Evolutionary conservation across 805 yeast genomes (phyloP).

Genomic region (Myxozyma kluyveri): DNA sequence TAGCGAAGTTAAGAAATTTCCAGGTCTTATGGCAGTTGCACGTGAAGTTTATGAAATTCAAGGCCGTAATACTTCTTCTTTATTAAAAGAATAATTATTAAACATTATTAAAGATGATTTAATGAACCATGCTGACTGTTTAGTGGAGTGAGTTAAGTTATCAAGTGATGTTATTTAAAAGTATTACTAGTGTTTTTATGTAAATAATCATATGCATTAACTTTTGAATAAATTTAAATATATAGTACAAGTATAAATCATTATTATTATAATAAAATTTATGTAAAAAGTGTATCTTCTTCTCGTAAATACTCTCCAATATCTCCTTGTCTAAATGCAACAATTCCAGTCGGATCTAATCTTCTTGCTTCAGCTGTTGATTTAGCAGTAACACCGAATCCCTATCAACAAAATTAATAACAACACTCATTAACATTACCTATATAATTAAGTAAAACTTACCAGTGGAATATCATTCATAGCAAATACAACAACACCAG

Average conservation of each 20-base stretch:
- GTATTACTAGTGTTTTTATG: too few relatives aligned
- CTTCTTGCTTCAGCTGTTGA: constrained; percentile 83
- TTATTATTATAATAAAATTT: constrained; percentile 1
- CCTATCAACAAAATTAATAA: constrained; percentile 39
- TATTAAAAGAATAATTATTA: neutral
- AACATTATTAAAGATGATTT: constrained; percentile 1
- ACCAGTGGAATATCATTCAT: constrained; percentile 81
- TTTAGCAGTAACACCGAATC: constrained; percentile 93
- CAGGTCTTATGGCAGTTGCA: constrained; percentile 53
- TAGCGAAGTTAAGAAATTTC: constrained; percentile 13
- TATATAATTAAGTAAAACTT: neutral
- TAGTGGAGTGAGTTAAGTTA: neutral
- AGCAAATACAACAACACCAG: constrained; percentile 86
- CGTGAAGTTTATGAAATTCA: constrained; percentile 50
- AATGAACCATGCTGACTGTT: neutral
- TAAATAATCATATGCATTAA: too few relatives aligned
- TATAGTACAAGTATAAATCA: neutral
- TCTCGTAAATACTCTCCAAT: constrained; percentile 97
- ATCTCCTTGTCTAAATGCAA: constrained; percentile 95
- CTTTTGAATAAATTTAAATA: neutral
- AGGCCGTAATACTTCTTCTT: constrained; percentile 38
- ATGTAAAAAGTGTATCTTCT: constrained; percentile 80
- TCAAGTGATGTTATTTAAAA: neutral
- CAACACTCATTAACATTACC: neutral
- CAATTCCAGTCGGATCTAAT: constrained; percentile 89